These are phyloP conservation scores for Ganoderma lucidum DNA, from an alignment of 1,284 basidiomycete species.

Conservation along the genomic window DNA sequence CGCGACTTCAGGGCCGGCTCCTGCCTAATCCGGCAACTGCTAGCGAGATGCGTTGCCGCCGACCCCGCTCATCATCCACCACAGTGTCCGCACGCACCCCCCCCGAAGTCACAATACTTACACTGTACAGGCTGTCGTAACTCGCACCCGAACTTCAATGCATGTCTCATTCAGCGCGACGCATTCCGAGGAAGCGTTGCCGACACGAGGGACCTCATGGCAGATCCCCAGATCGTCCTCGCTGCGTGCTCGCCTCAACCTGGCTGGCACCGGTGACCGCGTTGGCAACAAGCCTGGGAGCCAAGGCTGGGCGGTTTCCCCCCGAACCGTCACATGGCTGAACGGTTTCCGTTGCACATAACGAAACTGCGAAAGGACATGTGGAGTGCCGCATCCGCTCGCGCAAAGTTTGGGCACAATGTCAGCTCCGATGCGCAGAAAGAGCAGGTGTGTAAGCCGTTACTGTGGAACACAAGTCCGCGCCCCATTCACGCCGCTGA, in stretches of 20 bases:
- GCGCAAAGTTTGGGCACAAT: background rate
- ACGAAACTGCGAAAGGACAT: conserved; percentile 5
- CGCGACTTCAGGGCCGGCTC: conserved; percentile 28
- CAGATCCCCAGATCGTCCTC: conserved; percentile 20
- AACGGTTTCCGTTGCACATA: conserved; percentile 4
- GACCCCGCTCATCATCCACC: background rate
- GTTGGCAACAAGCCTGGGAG: background rate
- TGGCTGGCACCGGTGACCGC: background rate
- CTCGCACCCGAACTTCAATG: background rate
- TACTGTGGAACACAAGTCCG: conserved; percentile 4
- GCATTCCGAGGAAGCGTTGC: conserved; percentile 15
- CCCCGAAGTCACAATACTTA: background rate
- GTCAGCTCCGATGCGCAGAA: conserved; percentile 8
- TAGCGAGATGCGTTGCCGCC: conserved; percentile 19
- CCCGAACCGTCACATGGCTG: background rate
- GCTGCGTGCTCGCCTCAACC: conserved; percentile 8
- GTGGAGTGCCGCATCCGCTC: background rate
- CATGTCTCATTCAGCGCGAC: background rate
- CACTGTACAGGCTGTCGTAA: background rate
- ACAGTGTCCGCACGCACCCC: background rate
- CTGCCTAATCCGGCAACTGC: conserved; percentile 37
- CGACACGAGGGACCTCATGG: conserved; percentile 15
- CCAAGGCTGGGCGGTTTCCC: background rate
- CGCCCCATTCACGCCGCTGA: conserved; percentile 18
- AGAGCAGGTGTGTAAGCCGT: conserved; percentile 13